Base-by-base conservation (phyloP, 1,139 yeast genomes). In the Taphrina sp. region DNA sequence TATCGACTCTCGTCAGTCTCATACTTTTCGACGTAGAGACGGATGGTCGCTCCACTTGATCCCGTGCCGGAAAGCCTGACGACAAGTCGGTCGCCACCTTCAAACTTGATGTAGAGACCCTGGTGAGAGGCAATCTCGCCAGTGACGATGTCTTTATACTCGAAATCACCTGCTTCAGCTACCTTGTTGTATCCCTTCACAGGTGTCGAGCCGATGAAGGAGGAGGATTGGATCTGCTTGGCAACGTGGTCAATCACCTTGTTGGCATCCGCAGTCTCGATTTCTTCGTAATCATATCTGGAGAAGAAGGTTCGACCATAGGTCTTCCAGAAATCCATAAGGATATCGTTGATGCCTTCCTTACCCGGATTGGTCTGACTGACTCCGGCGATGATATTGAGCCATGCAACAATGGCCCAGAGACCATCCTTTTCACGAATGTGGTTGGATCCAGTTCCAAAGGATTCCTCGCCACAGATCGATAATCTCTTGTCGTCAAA, bases 231-330 rank as follows among this genome's bases (percentile, higher is more conserved):
- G 52, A 79, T 71, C 56, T 75, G 72, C 20, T 70, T 68, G 39
- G 76, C 71, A 61, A 92, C 78, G 60, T 77, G 72, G 24, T 74
- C 77, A 58, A 92, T 80, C 58, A 92, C 78, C 65, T 82, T 74
- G 57, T 74, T 70, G 20, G 98, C 98, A 58, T 86, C 89, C 22
- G 81, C 89, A 53, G 82, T 71, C 37, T 81, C 76, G 36, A 88
- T 90, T 64, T 84, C 79, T 74, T 92, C 99, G 67, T 80, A 92
- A 72, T 92, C 99, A 70, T 86, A 92, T 71, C 99, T 82, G 26
- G 98, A 88, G 73, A 94, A 92, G 74, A 87, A 92, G n/a, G 96
- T 89, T 72, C 99, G 82, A 58, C 99, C 99, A 68, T 92, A 92
- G 63, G 83, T 85, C 49, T 75, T 70, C 98, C 98, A 92, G 74